Evolutionary conservation across 2,329 filamentous ascomycete genomes (phyloP).

Genomic region (Diaporthe australafricana): DNA sequence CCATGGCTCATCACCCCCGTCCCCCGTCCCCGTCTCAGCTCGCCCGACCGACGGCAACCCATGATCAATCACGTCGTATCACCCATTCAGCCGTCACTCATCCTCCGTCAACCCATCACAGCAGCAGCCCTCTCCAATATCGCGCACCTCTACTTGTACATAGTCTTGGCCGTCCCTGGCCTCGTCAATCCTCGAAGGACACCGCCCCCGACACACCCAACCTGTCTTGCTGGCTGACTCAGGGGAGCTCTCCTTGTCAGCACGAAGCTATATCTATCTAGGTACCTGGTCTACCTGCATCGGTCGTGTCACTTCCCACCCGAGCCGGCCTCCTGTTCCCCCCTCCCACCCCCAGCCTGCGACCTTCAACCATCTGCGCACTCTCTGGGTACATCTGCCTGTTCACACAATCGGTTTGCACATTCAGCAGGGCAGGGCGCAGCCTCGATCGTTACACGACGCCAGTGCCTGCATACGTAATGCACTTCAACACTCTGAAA

Average conservation of each 20-base stretch:
- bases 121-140: constrained; percentile 7
- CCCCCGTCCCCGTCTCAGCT: constrained; percentile 19
- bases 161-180: not conserved
- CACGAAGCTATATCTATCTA: constrained; percentile 24
- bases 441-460: constrained; percentile 30
- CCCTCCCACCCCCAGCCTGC: constrained; percentile 9
- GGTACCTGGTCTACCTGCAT: constrained; percentile 24
- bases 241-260: constrained; percentile 33
- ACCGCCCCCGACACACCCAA: not conserved
- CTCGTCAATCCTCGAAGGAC: not conserved
- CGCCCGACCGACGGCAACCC: constrained; percentile 16
- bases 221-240: constrained; percentile 29
- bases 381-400: not conserved
- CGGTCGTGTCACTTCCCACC: constrained; percentile 31
- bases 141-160: constrained; percentile 21
- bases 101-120: not conserved
- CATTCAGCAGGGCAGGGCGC: constrained; percentile 20
- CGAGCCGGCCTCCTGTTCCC: constrained; percentile 29
- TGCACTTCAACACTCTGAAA: constrained; percentile 33
- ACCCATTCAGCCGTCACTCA: constrained; percentile 25
- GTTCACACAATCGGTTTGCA: constrained; percentile 3
- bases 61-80: constrained; percentile 28
- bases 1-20: constrained; percentile 14
- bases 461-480: constrained; percentile 35
- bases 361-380: constrained; percentile 18